Conservation (phyloP, 2,329 filamentous ascomycete species). For the Botryosphaeria dothidea region DNA sequence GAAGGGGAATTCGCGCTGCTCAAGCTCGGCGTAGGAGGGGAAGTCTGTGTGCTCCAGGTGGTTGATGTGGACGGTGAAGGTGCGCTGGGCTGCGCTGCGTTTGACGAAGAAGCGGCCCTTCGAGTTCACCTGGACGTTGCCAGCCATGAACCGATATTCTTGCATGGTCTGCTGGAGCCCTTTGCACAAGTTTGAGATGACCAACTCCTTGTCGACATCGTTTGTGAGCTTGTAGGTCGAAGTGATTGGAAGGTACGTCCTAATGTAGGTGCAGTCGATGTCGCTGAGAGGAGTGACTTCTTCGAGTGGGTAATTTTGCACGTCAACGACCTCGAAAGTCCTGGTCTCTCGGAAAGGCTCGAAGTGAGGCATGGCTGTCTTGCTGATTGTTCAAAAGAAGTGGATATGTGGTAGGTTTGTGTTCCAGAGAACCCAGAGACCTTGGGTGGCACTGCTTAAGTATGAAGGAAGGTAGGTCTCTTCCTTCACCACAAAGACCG, state of each 20-base stretch:
- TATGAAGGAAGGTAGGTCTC: no score
- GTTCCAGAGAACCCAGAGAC: no score
- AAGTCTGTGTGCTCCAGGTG: constrained; percentile 21
- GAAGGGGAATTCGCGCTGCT: constrained; percentile 23
- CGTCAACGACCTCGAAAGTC: neutral
- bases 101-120: constrained; percentile 24
- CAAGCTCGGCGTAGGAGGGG: constrained; percentile 22
- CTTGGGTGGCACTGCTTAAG: no score
- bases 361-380: neutral
- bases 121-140: constrained; percentile 20
- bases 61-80: constrained; percentile 19
- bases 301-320: neutral
- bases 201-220: constrained; percentile 1
- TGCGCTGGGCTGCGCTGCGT: constrained; percentile 20
- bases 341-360: neutral
- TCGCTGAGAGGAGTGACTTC: neutral
- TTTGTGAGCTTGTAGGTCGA: constrained; percentile 26
- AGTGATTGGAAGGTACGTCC: neutral
- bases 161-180: constrained; percentile 23
- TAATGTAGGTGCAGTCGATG: neutral
- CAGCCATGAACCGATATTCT: constrained; percentile 23
- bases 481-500: no score
- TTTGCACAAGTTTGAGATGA: constrained; percentile 21
- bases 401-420: no score
- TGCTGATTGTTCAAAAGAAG: neutral